These are phyloP conservation scores for Fusarium marasasianum DNA, from an alignment of 2,329 filamentous ascomycete genomes.

Conservation along the genomic window DNA sequence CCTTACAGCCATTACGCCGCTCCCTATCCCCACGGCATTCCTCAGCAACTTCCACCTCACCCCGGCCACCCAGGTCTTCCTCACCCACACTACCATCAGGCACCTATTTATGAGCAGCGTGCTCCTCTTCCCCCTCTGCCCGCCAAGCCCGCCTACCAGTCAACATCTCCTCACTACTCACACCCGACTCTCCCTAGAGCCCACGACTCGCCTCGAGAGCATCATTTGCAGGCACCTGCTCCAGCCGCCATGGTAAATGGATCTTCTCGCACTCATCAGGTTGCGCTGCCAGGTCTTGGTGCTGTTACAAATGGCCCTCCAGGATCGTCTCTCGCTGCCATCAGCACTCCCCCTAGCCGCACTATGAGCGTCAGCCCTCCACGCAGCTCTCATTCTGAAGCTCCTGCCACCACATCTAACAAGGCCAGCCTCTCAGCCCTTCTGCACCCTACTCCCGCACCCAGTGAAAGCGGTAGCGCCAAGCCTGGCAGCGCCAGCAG, in stretches of 20 bases:
- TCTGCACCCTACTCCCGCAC: conserved; percentile 60
- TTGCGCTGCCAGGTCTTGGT: conserved; percentile 56
- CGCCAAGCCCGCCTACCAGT: conserved; percentile 47
- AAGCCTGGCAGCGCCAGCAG: conserved; percentile 57
- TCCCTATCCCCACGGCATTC: conserved; percentile 47
- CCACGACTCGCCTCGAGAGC: conserved; percentile 55
- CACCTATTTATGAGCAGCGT: conserved; percentile 48
- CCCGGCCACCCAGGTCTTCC: conserved; percentile 43
- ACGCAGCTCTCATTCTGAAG: conserved; percentile 50
- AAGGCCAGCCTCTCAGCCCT: conserved; percentile 61
- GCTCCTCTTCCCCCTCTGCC: conserved; percentile 51
- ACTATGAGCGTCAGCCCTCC: conserved; percentile 60
- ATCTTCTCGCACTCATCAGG: conserved; percentile 52
- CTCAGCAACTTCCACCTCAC: conserved; percentile 44
- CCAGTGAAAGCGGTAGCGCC: conserved; percentile 57
- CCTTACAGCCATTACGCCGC: conserved; percentile 60
- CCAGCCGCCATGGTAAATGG: conserved; percentile 52
- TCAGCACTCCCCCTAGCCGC: conserved; percentile 56
- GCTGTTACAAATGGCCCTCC: conserved; percentile 45
- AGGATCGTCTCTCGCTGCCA: conserved; percentile 41
- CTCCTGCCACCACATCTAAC: conserved; percentile 39
- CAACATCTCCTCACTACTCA: conserved; percentile 43
- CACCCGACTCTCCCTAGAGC: conserved; percentile 49
- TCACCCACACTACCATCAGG: conserved; percentile 42
- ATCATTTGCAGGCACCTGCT: conserved; percentile 56